A percentile compares a stretch with the other conserved stretches of the same genome.
These are phyloP conservation scores for Plantago rigida DNA, from an alignment of 305 asterid genomes.

Conservation along the genomic window DNA sequence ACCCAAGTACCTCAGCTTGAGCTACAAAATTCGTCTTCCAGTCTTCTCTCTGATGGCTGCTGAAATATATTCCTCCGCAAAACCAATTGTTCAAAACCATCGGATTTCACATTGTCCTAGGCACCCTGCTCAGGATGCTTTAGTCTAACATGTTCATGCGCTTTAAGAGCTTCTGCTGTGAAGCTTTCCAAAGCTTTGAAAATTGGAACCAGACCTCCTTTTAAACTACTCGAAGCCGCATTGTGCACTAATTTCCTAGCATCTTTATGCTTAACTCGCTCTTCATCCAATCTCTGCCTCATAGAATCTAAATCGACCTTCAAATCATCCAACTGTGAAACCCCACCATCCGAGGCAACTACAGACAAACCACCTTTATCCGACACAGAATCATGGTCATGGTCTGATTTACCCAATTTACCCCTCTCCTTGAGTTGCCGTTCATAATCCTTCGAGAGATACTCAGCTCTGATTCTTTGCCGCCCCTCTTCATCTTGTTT, in stretches of 20 bases:
- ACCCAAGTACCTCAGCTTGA: background rate
- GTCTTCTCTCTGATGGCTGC: constrained; percentile 19
- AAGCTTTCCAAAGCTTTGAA: constrained; percentile 86
- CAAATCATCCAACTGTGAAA: constrained; percentile 53
- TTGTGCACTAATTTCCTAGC: constrained; percentile 70
- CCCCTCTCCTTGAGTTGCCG: constrained; percentile 38
- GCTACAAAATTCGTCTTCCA: constrained; percentile 28
- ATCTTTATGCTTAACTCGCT: constrained; percentile 71
- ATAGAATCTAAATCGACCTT: constrained; percentile 77
- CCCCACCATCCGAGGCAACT: constrained; percentile 51
- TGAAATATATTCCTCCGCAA: background rate
- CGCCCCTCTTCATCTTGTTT: constrained; percentile 85
- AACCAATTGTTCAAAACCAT: background rate
- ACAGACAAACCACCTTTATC: constrained; percentile 42
- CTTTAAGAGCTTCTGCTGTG: constrained; percentile 59
- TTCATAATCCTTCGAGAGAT: constrained; percentile 51
- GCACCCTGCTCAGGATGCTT: constrained; percentile 28
- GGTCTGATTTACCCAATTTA: constrained; percentile 30
- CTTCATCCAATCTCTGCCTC: constrained; percentile 54
- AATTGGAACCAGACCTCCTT: constrained; percentile 82
- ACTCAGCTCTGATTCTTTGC: constrained; percentile 68
- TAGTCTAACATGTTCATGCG: constrained; percentile 70
- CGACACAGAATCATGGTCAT: constrained; percentile 33
- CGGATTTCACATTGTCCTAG: background rate
- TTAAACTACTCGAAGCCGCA: constrained; percentile 78